Evolutionary conservation across 371 early-diverging fungal species (phyloP), one percentile per base, ranked within the genome.

Genomic region (Blastocladiella emersonii): DNA sequence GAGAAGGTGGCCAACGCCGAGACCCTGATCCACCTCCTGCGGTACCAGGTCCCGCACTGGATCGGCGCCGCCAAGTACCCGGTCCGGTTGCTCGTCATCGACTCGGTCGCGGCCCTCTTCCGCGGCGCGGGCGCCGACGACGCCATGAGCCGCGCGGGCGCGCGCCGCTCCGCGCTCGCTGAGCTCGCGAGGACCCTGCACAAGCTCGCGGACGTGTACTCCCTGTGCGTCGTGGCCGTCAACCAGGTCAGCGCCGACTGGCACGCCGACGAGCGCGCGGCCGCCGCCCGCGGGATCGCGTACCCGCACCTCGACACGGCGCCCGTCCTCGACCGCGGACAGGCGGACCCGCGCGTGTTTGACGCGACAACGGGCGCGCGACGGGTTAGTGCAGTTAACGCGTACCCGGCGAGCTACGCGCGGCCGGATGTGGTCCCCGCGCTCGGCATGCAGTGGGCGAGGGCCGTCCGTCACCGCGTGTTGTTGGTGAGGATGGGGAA

Each of bases 21-120:
- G 5, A 8, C n/a, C n/a, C 41, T 34, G 41, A 10, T 6, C 27
- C 61, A 60, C 34, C 13, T 39, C 15, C 37, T 60, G 19, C n/a
- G 15, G 19, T 60, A 13, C 61, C 61, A 39, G 30, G 6, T 60
- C 37, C 37, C 61, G 5, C 19, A 13, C 4, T 13, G 8, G 21
- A 25, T 37, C 15, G 13, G 13, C n/a, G 7, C 3, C 41, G 19
- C n/a, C 34, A 7, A n/a, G 32, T 15, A 35, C 45, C 34, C 1
- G 1, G 7, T 61, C 39, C 23, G 34, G 0, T 15, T 63, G 3
- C 15, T 63, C 8, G 37, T 63, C 61, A 10, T 63, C 19, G 63
- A 63, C 63, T 61, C 63, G n/a, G 2, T 63, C 27, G 25, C 63
- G 19, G 61, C 63, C 17, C 30, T 34, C 15, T 63, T 63, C 17